These are phyloP conservation scores for Fusarium haematococcum DNA, from an alignment of 2,329 filamentous ascomycete species.

Conservation along the genomic window DNA sequence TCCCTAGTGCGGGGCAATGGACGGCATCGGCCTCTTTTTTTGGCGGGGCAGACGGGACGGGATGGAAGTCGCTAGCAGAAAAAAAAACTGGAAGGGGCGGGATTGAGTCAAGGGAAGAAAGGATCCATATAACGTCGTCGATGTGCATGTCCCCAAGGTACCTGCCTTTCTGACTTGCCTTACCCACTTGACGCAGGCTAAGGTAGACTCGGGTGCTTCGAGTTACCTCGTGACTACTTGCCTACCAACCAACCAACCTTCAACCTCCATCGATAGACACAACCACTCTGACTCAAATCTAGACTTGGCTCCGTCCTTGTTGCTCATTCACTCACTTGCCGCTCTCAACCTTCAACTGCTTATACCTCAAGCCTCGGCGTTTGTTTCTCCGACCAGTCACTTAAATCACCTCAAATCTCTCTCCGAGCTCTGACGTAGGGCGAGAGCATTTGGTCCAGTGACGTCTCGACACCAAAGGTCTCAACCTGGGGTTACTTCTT, in stretches of 20 bases:
- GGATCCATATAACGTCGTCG: constrained; percentile 1
- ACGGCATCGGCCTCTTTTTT: neutral
- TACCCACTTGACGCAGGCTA: neutral
- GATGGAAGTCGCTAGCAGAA: constrained; percentile 24
- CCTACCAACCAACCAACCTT: neutral
- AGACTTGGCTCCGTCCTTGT: neutral
- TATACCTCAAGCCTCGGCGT: neutral
- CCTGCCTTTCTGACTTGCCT: neutral
- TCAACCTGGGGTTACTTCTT: neutral
- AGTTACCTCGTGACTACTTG: neutral
- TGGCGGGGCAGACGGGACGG: constrained; percentile 1
- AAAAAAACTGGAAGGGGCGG: neutral
- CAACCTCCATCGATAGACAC: neutral
- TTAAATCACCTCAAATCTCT: neutral
- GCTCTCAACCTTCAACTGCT: neutral
- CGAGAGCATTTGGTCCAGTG: constrained; percentile 21
- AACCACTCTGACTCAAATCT: neutral
- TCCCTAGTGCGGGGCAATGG: constrained; percentile 3
- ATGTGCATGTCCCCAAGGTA: neutral
- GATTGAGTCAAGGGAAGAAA: constrained; percentile 17
- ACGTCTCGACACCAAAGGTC: constrained; percentile 12
- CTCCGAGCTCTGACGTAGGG: constrained; percentile 10
- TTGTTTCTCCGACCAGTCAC: neutral
- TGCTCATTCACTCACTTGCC: neutral
- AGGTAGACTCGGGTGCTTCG: neutral